Evolutionary conservation across 1,139 yeast species (phyloP).

Genomic region (Taiozyma onychis): DNA sequence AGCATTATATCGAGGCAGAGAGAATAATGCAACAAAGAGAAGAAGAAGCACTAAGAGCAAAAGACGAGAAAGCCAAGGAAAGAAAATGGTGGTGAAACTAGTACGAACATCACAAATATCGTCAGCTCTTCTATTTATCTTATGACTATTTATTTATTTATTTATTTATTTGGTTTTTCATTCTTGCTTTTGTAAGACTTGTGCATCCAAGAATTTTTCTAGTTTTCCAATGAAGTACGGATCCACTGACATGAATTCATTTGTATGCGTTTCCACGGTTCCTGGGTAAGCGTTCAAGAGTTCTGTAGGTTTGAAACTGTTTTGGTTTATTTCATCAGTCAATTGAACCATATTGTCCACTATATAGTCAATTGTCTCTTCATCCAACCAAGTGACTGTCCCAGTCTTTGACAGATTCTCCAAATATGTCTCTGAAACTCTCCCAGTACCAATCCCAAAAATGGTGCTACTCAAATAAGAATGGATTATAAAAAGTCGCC

Average conservation of each 20-base stretch:
- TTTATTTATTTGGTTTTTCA: too few species aligned
- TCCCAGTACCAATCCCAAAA: background rate
- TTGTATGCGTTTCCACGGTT: background rate
- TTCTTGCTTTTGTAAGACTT: background rate
- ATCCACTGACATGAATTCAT: background rate
- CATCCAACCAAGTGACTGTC: background rate
- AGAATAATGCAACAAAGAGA: constrained; percentile 65
- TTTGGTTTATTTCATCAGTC: background rate
- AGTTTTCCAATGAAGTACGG: background rate
- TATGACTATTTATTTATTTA: background rate
- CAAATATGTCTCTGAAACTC: background rate
- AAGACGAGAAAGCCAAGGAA: constrained; percentile 2
- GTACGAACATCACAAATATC: background rate
- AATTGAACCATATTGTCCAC: constrained; percentile 20
- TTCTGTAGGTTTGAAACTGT: background rate
- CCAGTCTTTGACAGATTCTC: background rate
- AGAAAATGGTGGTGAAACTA: background rate
- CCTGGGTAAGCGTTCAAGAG: background rate
- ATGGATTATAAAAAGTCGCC: background rate
- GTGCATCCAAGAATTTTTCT: background rate
- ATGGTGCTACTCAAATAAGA: background rate
- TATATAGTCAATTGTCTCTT: background rate
- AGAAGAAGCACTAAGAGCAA: constrained; percentile 55
- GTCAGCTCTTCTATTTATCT: background rate
- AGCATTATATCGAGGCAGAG: constrained; percentile 74